Conservation (phyloP, 2,329 filamentous ascomycete species). For the Aureobasidium sp. region DNA sequence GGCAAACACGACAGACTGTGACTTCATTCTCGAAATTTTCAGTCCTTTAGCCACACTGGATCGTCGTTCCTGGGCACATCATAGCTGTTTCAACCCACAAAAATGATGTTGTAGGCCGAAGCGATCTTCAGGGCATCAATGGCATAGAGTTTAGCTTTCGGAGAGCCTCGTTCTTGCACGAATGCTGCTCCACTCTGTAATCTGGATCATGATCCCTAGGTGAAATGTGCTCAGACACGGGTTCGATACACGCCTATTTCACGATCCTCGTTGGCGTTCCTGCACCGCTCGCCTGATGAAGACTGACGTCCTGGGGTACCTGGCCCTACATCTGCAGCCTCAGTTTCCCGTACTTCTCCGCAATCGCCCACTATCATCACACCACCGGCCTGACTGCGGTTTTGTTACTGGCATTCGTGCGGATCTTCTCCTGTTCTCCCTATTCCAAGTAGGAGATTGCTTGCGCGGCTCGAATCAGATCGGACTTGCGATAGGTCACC, state of each 20-base stretch:
- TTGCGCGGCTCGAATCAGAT: constrained; percentile 7
- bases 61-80: neutral
- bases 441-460: neutral
- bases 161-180: constrained; percentile 11
- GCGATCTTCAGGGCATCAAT: constrained; percentile 7
- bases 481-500: neutral
- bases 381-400: constrained; percentile 11
- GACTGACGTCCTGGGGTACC: neutral
- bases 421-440: constrained; percentile 6
- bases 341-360: constrained; percentile 10
- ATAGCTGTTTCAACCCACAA: neutral
- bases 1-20: neutral
- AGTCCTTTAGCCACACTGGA: neutral
- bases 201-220: constrained; percentile 1
- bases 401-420: neutral
- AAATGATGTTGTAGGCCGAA: constrained; percentile 1
- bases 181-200: neutral
- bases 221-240: neutral
- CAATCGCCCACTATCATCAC: constrained; percentile 5
- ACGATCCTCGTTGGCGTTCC: neutral
- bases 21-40: neutral
- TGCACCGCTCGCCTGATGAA: constrained; percentile 5
- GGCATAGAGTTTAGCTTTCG: constrained; percentile 6
- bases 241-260: neutral
- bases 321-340: neutral